phyloP scores from a whole-genome alignment of 306 rosid species.

The Comarum palustre region DNA sequence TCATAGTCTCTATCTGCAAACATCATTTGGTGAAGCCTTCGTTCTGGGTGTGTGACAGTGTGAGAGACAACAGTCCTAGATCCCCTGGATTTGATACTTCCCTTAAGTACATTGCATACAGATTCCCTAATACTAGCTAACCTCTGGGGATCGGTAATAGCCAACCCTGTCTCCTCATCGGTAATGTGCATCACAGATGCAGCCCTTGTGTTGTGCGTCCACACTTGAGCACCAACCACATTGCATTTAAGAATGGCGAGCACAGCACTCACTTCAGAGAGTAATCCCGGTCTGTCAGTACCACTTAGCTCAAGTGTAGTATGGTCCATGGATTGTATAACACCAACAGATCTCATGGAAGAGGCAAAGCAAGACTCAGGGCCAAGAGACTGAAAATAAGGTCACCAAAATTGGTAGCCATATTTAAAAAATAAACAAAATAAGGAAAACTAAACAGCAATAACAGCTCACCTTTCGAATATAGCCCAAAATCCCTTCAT shows the following conservation, averaged over 20 bases:
- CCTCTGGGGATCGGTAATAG: conserved; percentile 61
- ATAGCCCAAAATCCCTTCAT: conserved; percentile 73
- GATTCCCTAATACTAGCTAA: conserved; percentile 60
- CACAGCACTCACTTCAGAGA: conserved; percentile 86
- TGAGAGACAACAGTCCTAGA: conserved; percentile 78
- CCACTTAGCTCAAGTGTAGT: conserved; percentile 83
- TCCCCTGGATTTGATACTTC: conserved; percentile 61
- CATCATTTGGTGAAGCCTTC: conserved; percentile 98
- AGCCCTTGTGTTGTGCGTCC: conserved; percentile 88
- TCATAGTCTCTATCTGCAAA: conserved; percentile 92
- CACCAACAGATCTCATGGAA: conserved; percentile 74
- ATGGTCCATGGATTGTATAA: conserved; percentile 59
- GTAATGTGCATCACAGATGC: conserved; percentile 79
- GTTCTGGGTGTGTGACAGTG: conserved; percentile 64
- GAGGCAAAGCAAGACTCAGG: conserved; percentile 69
- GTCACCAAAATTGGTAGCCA: neutral
- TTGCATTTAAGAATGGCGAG: conserved; percentile 76
- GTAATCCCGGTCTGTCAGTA: conserved; percentile 81
- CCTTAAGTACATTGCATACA: conserved; percentile 82
- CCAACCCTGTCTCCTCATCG: conserved; percentile 54
- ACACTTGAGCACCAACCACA: conserved; percentile 76
- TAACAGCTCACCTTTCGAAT: conserved; percentile 55
- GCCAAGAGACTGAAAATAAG: conserved; percentile 68
- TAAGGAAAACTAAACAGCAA: conserved; percentile 22
- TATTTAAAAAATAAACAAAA: neutral